Base-by-base conservation (phyloP, 2,329 filamentous ascomycete genomes). In the Colletotrichum spinosum region DNA sequence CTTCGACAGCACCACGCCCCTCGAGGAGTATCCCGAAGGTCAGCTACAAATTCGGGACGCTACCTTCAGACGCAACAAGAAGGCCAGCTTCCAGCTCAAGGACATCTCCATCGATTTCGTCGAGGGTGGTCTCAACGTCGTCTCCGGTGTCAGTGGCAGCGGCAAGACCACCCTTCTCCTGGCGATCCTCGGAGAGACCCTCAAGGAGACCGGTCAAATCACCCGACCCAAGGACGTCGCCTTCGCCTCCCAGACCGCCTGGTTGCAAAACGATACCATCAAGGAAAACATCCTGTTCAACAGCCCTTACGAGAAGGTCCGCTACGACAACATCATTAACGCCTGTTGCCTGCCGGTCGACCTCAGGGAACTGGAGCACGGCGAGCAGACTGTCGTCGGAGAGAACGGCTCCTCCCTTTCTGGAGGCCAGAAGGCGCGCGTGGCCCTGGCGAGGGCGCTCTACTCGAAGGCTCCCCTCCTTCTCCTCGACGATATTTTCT, bases 401-500 rank as follows among this genome's bases (percentile, higher is more conserved):
- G 84, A 86, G 70, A 85, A 84, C 57, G 85, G 85, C 0, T 81
- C 84, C 6, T 84, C 84, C 4, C 73, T 88, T 8, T 87, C 84
- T 0, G 85, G 86, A 25, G 85, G 85, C 0, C 85, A 88, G 67
- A 86, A 85, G 68, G 84, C 84, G 37, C 80, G 85, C 6, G 83
- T 88, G 41, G 84, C 85, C 11, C 72, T 88, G 39, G 86, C 86
- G 1, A 79, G 86, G 61, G 83, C 86, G 7, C 72, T 89, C 1
- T 89, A 88, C 72, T 88, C 86, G 1, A 83, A 83, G 58, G 81
- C 86, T 0, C 78, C 83, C 2, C 77, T 88, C 2, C 75, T 88
- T 25, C 76, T 89, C 1, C 80, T 89, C 1, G 86, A 89, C 67
- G 86, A 89, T 63, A 80, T 88, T 3, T 86, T 89, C 68, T 86